Percentiles rank a stretch among this genome's conserved stretches.
These are phyloP conservation scores for Lophiostoma macrostomum DNA, from an alignment of 495 filamentous ascomycete species.

Conservation along the genomic window DNA sequence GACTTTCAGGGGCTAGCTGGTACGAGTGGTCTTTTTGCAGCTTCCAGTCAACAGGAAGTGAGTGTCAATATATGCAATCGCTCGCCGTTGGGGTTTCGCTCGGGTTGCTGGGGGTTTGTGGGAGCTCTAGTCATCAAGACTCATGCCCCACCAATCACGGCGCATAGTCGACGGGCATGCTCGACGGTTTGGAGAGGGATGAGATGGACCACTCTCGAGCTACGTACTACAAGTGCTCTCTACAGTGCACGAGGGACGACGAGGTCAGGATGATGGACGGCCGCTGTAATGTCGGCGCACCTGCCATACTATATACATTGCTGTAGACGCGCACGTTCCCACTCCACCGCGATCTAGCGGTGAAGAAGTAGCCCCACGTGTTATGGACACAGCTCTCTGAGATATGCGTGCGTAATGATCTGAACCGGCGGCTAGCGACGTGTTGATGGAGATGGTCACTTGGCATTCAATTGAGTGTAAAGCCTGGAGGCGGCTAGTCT, in stretches of 20 bases:
- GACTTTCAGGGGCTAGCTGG: background rate
- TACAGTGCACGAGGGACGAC: no score
- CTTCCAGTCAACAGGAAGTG: background rate
- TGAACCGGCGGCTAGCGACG: no score
- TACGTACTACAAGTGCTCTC: no score
- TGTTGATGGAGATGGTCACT: no score
- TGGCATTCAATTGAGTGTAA: no score
- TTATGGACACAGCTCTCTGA: no score
- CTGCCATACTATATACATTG: background rate
- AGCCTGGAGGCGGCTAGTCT: no score
- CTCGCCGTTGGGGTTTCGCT: background rate
- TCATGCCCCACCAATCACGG: slow-evolving; percentile 18
- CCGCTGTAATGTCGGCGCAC: background rate
- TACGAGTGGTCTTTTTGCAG: background rate
- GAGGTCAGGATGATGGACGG: background rate
- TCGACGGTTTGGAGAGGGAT: no score
- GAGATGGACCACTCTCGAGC: no score
- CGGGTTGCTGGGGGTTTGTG: slow-evolving; percentile 3
- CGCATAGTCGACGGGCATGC: no score
- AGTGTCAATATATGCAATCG: background rate
- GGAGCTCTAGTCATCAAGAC: slow-evolving; percentile 5
- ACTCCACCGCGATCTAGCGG: slow-evolving; percentile 11
- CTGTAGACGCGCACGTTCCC: slow-evolving; percentile 6
- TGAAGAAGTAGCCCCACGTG: slow-evolving; percentile 7
- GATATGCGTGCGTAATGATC: no score